Percentiles rank a stretch among this genome's conserved stretches.
phyloP scores from a whole-genome alignment of 805 yeast genomes.

The Hanseniaspora valbyensis region DNA sequence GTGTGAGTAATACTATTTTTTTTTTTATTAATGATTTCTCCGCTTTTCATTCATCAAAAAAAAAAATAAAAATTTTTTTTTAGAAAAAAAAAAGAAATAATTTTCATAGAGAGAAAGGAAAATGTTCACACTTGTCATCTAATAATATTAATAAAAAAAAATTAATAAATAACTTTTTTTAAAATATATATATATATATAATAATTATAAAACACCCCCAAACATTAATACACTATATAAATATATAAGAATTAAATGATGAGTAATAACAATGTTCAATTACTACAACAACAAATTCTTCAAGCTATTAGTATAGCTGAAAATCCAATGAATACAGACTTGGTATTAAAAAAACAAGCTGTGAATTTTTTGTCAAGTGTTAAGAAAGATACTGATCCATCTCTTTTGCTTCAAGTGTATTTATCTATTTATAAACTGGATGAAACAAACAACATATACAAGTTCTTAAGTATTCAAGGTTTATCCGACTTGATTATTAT shows the following conservation, averaged over 20 bases:
- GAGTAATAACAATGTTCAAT: constrained; percentile 2
- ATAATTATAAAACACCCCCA: too few relatives aligned
- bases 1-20: neutral
- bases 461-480: constrained; percentile 28
- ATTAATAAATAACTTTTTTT: too few relatives aligned
- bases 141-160: neutral
- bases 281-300: constrained; percentile 45
- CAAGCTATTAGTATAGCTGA: constrained; percentile 82
- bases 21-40: too few relatives aligned
- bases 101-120: neutral
- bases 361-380: constrained; percentile 26
- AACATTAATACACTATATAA: neutral
- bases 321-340: constrained; percentile 49
- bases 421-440: constrained; percentile 7
- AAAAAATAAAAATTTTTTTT: neutral
- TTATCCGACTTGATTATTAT: constrained; percentile 22
- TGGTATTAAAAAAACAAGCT: constrained; percentile 48
- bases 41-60: neutral
- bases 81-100: neutral
- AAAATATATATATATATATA: too few relatives aligned
- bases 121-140: neutral
- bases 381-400: constrained; percentile 24
- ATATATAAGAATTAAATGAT: neutral
- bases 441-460: constrained; percentile 24
- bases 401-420: constrained; percentile 6